Evolutionary conservation across 805 yeast species (phyloP).

Genomic region (Myxozyma monticola): DNA sequence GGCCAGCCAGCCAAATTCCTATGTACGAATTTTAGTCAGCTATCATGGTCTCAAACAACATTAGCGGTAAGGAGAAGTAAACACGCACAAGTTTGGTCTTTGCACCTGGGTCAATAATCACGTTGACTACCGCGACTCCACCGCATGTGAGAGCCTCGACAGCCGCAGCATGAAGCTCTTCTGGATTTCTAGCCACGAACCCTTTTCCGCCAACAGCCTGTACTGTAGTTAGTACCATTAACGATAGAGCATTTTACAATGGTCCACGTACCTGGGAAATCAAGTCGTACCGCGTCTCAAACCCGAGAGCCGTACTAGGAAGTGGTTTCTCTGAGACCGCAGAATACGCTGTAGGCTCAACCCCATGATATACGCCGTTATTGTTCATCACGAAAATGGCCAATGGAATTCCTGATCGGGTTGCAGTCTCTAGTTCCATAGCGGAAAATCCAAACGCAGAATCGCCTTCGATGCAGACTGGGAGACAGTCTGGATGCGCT

Average conservation of each 20-base stretch:
- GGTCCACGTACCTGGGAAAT: conserved; percentile 43
- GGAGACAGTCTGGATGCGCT: conserved; percentile 39
- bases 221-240: not conserved
- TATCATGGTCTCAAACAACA: not conserved
- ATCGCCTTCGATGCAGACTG: conserved; percentile 69
- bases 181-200: conserved; percentile 45
- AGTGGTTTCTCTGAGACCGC: conserved; percentile 35
- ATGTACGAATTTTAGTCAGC: not conserved
- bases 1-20: conserved; percentile 68
- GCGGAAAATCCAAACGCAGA: conserved; percentile 78
- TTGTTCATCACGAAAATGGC: conserved; percentile 68
- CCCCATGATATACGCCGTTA: conserved; percentile 71
- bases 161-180: conserved; percentile 42
- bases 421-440: conserved; percentile 70
- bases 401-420: conserved; percentile 54
- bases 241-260: not conserved
- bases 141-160: conserved; percentile 42
- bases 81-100: conserved; percentile 47
- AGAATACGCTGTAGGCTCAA: conserved; percentile 40
- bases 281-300: conserved; percentile 57
- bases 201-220: conserved; percentile 58
- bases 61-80: not conserved
- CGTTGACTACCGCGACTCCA: conserved; percentile 53
- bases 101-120: conserved; percentile 60
- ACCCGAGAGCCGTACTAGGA: conserved; percentile 62